Conservation (phyloP, 352 stramenopile species). For the Globisporangium parvum region DNA sequence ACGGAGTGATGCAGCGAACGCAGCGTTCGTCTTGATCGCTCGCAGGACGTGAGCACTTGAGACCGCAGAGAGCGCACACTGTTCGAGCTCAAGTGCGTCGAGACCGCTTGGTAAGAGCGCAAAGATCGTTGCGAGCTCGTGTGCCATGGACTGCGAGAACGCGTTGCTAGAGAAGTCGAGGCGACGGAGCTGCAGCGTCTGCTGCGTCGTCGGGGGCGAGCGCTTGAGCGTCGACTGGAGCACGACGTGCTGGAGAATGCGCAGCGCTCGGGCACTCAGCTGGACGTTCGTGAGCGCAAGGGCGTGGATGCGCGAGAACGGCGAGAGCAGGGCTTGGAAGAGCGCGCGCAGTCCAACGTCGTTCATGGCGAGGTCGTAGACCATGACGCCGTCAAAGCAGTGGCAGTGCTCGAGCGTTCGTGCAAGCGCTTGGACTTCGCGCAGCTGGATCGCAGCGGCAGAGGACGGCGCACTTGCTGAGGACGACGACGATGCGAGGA, state of each 20-base stretch:
- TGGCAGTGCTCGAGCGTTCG: constrained; percentile 31
- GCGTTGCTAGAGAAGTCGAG: constrained; percentile 67
- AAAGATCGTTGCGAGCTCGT: constrained; percentile 38
- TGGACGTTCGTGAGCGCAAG: constrained; percentile 46
- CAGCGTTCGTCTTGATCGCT: constrained; percentile 38
- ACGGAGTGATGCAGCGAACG: constrained; percentile 36
- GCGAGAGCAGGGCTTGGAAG: constrained; percentile 42
- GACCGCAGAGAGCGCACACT: constrained; percentile 29
- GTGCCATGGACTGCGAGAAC: constrained; percentile 44
- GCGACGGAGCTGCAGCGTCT: constrained; percentile 24
- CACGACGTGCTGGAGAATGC: constrained; percentile 45
- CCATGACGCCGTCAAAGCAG: constrained; percentile 40
- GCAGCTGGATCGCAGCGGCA: constrained; percentile 18
- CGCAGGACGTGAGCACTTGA: constrained; percentile 32
- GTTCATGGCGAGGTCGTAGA: constrained; percentile 38
- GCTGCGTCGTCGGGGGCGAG: neutral
- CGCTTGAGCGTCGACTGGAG: constrained; percentile 49
- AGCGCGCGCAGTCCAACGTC: constrained; percentile 37
- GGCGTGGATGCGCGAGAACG: constrained; percentile 26
- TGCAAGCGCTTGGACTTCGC: constrained; percentile 43
- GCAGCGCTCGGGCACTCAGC: constrained; percentile 30
- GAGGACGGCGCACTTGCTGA: neutral
- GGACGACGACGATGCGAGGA: constrained; percentile 1
- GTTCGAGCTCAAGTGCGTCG: constrained; percentile 52
- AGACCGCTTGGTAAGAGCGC: constrained; percentile 41